Conservation (phyloP, 2,329 filamentous ascomycete species). For the Neopestalotiopsis sp. region DNA sequence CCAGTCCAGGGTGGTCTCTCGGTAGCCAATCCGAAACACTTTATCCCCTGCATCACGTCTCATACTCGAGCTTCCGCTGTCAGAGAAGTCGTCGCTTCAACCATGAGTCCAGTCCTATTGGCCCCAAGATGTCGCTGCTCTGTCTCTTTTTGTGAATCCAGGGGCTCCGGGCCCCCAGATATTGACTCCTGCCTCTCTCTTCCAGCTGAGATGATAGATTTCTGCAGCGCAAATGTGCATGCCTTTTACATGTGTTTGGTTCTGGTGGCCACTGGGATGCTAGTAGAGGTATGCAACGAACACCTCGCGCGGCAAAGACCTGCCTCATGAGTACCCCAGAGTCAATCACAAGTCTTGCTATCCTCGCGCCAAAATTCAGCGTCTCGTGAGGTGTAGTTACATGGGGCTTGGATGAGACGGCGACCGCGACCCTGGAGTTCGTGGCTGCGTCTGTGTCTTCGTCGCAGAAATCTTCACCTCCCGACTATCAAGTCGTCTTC, state of each 20-base stretch:
- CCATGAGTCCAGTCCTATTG: neutral
- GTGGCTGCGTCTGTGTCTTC: constrained; percentile 11
- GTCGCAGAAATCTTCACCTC: neutral
- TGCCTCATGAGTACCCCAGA: neutral
- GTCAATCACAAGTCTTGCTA: neutral
- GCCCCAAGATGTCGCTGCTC: neutral
- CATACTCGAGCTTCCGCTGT: constrained; percentile 14
- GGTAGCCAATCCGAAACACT: constrained; percentile 17
- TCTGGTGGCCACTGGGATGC: neutral
- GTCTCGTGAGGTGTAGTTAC: neutral
- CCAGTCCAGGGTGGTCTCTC: neutral
- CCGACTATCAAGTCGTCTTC: constrained; percentile 10
- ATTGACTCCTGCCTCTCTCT: neutral
- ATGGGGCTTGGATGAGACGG: neutral
- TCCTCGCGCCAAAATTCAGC: neutral
- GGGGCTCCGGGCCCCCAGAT: neutral
- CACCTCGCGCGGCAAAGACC: neutral
- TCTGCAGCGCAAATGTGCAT: neutral
- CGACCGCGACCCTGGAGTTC: neutral
- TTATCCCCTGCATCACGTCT: constrained; percentile 17
- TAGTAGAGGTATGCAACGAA: neutral
- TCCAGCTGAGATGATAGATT: neutral
- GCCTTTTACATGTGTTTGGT: neutral
- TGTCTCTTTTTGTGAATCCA: neutral
- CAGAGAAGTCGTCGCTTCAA: constrained; percentile 13